phyloP scores from a whole-genome alignment of 2,329 filamentous ascomycete species.

The Claviceps spartinae region DNA sequence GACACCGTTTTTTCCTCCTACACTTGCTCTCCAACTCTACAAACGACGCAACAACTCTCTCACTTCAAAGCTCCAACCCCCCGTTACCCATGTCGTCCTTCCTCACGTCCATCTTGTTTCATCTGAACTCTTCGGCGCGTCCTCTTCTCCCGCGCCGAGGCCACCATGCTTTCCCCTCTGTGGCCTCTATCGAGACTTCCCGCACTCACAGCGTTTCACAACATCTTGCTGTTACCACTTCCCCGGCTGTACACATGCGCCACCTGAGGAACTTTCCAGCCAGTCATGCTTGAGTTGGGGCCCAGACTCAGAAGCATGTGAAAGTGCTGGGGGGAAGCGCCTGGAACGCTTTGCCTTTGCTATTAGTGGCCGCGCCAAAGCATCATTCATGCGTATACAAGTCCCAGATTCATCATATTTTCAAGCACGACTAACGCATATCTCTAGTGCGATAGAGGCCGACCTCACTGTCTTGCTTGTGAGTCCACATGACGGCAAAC shows the following conservation, averaged over 20 bases:
- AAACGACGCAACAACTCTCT: not conserved
- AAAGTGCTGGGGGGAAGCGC: not conserved
- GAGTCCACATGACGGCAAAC: constrained; percentile 16
- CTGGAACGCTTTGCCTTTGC: not conserved
- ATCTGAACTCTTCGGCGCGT: not conserved
- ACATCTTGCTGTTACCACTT: constrained; percentile 1
- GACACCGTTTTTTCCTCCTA: not conserved
- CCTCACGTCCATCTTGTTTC: not conserved
- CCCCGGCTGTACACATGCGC: not conserved
- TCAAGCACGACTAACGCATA: not conserved
- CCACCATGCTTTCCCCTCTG: not conserved
- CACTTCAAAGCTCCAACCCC: not conserved
- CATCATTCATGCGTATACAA: too few relatives aligned
- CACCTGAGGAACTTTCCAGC: not conserved
- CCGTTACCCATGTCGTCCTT: not conserved
- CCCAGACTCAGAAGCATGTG: not conserved
- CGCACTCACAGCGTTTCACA: constrained; percentile 3
- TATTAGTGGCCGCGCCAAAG: not conserved
- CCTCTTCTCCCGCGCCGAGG: too few relatives aligned
- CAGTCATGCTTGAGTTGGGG: not conserved
- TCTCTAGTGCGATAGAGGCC: constrained; percentile 55
- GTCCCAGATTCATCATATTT: not conserved
- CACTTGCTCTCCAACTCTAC: not conserved
- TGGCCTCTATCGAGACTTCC: not conserved
- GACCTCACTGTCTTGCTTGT: constrained; percentile 56